phyloP scores from a whole-genome alignment of 345 rosid genomes.

The Odontarrhena argentea region DNA sequence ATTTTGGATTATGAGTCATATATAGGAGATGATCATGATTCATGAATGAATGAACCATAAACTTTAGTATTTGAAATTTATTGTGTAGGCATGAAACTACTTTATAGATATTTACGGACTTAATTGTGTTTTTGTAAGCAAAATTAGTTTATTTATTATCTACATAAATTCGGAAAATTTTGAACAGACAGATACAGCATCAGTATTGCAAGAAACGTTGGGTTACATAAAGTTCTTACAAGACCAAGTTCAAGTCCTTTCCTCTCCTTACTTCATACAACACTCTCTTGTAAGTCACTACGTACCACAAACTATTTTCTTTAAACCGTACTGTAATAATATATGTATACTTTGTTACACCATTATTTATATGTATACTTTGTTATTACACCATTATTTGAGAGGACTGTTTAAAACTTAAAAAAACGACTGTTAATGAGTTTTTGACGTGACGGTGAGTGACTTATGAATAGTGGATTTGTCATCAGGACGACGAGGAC shows the following conservation, averaged over 20 bases:
- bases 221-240: conserved; percentile 82
- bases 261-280: conserved; percentile 67
- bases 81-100: too few species aligned
- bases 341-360: too few species aligned
- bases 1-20: too few species aligned
- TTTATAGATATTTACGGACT: too few species aligned
- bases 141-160: not conserved
- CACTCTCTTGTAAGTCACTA: conserved; percentile 20
- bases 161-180: not conserved
- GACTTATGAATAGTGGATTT: conserved; percentile 27
- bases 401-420: not conserved
- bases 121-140: too few species aligned
- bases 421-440: not conserved
- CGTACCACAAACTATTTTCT: too few species aligned
- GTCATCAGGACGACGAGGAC: conserved; percentile 13
- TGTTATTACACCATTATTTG: not conserved
- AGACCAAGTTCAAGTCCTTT: conserved; percentile 73
- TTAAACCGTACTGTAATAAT: too few species aligned
- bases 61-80: too few species aligned
- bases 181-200: conserved; percentile 71
- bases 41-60: too few species aligned
- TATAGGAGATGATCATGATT: too few species aligned
- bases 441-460: not conserved
- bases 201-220: conserved; percentile 86
- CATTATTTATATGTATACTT: not conserved